Percentiles rank a stretch among this genome's conserved stretches.
Evolutionary conservation across 116 monocot species (phyloP).

Genomic region (Phalaenopsis hybrid): DNA sequence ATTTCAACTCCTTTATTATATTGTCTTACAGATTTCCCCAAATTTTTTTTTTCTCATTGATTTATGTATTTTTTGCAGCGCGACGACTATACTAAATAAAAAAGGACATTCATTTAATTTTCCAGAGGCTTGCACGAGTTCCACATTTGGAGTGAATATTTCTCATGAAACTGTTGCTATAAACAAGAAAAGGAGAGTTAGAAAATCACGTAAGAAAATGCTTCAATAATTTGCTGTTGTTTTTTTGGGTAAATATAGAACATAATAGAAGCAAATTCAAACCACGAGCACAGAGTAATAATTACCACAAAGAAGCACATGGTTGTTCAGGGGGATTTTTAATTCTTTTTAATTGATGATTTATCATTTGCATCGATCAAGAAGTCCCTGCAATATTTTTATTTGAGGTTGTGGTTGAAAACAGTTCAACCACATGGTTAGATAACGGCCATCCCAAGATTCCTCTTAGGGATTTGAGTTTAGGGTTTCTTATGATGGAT

Average conservation of each 20-base stretch:
- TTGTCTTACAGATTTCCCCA: background rate
- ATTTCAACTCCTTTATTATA: background rate
- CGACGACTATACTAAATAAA: slow-evolving; percentile 7
- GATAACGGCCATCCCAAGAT: too few species aligned
- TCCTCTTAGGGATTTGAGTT: too few species aligned
- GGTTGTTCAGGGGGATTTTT: background rate
- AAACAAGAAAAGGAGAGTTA: slow-evolving; percentile 47
- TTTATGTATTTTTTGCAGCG: slow-evolving; percentile 18
- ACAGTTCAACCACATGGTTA: too few species aligned
- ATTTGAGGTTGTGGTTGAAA: too few species aligned
- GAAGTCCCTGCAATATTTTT: background rate
- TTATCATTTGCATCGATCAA: too few species aligned
- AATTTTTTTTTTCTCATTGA: slow-evolving; percentile 1
- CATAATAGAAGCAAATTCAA: background rate
- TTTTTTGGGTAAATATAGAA: background rate
- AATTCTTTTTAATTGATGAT: background rate
- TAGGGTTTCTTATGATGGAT: too few species aligned
- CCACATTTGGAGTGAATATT: slow-evolving; percentile 7
- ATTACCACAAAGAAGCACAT: background rate
- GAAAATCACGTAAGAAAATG: slow-evolving; percentile 40
- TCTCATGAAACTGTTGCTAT: slow-evolving; percentile 3
- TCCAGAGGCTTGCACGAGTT: background rate
- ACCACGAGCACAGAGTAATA: background rate
- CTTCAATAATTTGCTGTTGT: background rate
- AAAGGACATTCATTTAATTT: slow-evolving; percentile 10